phyloP scores from a whole-genome alignment of 2,329 filamentous ascomycete species.

The Colletotrichum endophyticum region DNA sequence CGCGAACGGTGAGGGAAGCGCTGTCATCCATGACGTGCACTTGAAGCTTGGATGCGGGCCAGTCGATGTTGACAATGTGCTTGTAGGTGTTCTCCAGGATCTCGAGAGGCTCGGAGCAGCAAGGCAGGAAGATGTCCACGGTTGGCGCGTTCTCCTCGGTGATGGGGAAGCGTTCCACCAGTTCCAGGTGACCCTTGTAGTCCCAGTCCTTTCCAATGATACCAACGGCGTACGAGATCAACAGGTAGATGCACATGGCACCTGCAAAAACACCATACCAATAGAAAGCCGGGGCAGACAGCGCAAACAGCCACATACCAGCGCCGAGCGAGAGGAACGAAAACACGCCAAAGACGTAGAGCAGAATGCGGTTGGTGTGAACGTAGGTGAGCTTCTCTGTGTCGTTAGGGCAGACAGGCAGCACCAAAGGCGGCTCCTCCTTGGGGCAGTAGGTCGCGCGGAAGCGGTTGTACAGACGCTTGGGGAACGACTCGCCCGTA shows the following conservation, averaged over 20 bases:
- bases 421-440: constrained; percentile 34
- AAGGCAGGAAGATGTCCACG: constrained; percentile 45
- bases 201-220: constrained; percentile 43
- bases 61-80: constrained; percentile 37
- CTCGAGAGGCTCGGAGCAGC: constrained; percentile 46
- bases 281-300: constrained; percentile 37
- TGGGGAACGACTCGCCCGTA: constrained; percentile 18
- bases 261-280: constrained; percentile 43
- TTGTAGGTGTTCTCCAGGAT: constrained; percentile 41
- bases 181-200: constrained; percentile 34
- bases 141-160: constrained; percentile 37
- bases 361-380: constrained; percentile 40
- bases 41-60: constrained; percentile 37
- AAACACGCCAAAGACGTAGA: constrained; percentile 44
- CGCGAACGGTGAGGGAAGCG: constrained; percentile 32
- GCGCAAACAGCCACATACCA: constrained; percentile 46
- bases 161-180: constrained; percentile 34
- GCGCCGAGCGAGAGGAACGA: constrained; percentile 43
- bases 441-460: constrained; percentile 36
- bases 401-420: constrained; percentile 41
- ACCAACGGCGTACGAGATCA: constrained; percentile 44
- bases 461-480: constrained; percentile 28
- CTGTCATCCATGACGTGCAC: constrained; percentile 46
- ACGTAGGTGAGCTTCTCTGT: constrained; percentile 43
- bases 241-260: constrained; percentile 42